Evolutionary conservation across 2,329 filamentous ascomycete species (phyloP).

Genomic region (Pyrenochaeta sp.): DNA sequence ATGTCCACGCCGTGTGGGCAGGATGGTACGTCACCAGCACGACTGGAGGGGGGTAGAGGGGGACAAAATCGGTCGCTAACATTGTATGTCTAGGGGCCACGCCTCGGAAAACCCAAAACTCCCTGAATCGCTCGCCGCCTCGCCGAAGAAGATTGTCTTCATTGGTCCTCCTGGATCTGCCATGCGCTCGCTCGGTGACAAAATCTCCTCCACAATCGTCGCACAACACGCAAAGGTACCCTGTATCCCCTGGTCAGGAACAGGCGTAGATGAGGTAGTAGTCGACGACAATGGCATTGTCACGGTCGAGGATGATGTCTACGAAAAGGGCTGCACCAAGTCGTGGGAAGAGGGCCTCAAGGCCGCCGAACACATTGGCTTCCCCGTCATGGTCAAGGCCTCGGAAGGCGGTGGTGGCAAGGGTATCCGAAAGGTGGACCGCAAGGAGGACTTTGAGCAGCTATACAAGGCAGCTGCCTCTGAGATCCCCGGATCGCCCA

Average conservation of each 20-base stretch:
- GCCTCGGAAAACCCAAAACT: slow-evolving; percentile 98
- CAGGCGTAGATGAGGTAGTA: slow-evolving; percentile 82
- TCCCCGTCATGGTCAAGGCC: slow-evolving; percentile 99
- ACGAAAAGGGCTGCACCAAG: slow-evolving; percentile 88
- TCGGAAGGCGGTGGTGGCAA: slow-evolving; percentile 99
- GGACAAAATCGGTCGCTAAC: slow-evolving; percentile 22
- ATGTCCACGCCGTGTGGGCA: slow-evolving; percentile 98
- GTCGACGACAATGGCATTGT: slow-evolving; percentile 87
- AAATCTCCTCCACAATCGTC: slow-evolving; percentile 99
- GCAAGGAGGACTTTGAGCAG: slow-evolving; percentile 82
- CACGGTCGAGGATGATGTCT: slow-evolving; percentile 85
- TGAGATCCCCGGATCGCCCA: slow-evolving; percentile 97
- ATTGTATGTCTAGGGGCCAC: slow-evolving; percentile 68
- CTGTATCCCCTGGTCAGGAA: slow-evolving; percentile 99
- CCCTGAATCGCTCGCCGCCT: slow-evolving; percentile 93
- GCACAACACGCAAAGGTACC: slow-evolving; percentile 96
- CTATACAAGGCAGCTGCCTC: slow-evolving; percentile 96
- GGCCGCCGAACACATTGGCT: slow-evolving; percentile 89
- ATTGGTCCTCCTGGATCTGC: slow-evolving; percentile 97
- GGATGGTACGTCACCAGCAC: slow-evolving; percentile 75
- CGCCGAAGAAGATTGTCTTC: slow-evolving; percentile 98
- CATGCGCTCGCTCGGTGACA: slow-evolving; percentile 99
- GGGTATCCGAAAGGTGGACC: slow-evolving; percentile 94
- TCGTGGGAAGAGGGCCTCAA: slow-evolving; percentile 89
- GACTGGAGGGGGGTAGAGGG: neutral